phyloP scores from a whole-genome alignment of 306 rosid species.

The Quercus cerris region DNA sequence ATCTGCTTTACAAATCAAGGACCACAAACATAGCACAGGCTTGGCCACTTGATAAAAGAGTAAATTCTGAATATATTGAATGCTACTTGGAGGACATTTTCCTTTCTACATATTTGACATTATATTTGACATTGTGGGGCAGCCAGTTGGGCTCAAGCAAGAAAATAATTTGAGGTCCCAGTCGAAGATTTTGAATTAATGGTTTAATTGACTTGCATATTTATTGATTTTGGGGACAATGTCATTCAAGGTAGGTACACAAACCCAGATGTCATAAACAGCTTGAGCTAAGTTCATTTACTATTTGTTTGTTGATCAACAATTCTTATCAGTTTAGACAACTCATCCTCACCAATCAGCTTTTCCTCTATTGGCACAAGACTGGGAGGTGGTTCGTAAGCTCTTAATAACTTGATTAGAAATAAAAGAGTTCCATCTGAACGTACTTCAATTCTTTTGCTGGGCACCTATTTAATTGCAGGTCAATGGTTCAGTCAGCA shows the following conservation, averaged over 20 bases:
- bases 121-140: conserved; percentile 33
- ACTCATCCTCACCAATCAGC: not conserved
- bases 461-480: not conserved
- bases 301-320: conserved; percentile 15
- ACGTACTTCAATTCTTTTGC: not conserved
- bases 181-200: conserved; percentile 12
- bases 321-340: conserved; percentile 16
- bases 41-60: conserved; percentile 16
- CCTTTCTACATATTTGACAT: conserved; percentile 29
- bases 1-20: conserved; percentile 15
- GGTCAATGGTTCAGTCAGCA: not conserved
- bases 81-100: conserved; percentile 36
- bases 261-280: conserved; percentile 29
- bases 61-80: conserved; percentile 23
- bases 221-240: conserved; percentile 30
- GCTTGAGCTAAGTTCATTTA: conserved; percentile 49
- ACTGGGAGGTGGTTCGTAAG: not conserved
- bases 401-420: not conserved
- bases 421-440: not conserved
- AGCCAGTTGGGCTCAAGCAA: conserved; percentile 28
- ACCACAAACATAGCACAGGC: conserved; percentile 30
- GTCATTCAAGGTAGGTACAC: conserved; percentile 29
- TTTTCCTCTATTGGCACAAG: not conserved
- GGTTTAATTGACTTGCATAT: conserved; percentile 29
- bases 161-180: conserved; percentile 27